These are phyloP conservation scores for Juglanconis oblonga DNA, from an alignment of 2,329 filamentous ascomycete genomes.

Conservation along the genomic window DNA sequence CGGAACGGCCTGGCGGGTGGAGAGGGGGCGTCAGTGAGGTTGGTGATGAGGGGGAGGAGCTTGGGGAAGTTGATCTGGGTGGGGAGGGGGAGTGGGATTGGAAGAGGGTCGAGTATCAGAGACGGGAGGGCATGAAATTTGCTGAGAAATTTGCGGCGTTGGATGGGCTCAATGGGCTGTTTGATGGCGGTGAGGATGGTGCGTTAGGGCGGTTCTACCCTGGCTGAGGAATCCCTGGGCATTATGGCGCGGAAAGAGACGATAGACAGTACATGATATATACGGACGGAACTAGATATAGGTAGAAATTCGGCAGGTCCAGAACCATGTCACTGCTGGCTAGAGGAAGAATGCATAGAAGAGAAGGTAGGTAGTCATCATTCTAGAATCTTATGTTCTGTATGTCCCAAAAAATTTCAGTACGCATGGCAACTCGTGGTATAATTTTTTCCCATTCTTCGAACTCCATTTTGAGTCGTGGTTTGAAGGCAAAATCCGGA, in stretches of 20 bases:
- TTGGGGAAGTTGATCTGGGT: slow-evolving; percentile 28
- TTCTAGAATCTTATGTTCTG: background rate
- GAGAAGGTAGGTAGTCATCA: background rate
- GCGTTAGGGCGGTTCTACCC: slow-evolving; percentile 45
- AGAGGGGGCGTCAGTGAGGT: slow-evolving; percentile 41
- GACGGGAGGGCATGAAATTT: slow-evolving; percentile 52
- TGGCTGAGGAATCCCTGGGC: slow-evolving; percentile 1
- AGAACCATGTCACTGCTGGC: too few relatives aligned
- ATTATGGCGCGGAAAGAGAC: background rate
- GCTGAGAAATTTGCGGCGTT: slow-evolving; percentile 55
- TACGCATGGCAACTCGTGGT: background rate
- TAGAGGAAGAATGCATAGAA: background rate
- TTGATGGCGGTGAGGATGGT: slow-evolving; percentile 52
- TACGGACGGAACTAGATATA: background rate
- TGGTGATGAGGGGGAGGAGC: slow-evolving; percentile 30
- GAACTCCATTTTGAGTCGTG: background rate
- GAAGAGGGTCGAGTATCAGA: slow-evolving; percentile 53
- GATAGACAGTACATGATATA: background rate
- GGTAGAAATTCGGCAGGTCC: background rate
- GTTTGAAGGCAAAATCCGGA: background rate
- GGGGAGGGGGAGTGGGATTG: slow-evolving; percentile 52
- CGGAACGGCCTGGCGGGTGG: slow-evolving; percentile 68
- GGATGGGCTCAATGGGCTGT: slow-evolving; percentile 50
- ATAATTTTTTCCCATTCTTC: background rate
- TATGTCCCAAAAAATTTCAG: background rate